Percentiles rank a stretch among this genome's conserved stretches.
These are phyloP conservation scores for Ilex paraguariensis DNA, from an alignment of 305 asterid genomes.

Conservation along the genomic window DNA sequence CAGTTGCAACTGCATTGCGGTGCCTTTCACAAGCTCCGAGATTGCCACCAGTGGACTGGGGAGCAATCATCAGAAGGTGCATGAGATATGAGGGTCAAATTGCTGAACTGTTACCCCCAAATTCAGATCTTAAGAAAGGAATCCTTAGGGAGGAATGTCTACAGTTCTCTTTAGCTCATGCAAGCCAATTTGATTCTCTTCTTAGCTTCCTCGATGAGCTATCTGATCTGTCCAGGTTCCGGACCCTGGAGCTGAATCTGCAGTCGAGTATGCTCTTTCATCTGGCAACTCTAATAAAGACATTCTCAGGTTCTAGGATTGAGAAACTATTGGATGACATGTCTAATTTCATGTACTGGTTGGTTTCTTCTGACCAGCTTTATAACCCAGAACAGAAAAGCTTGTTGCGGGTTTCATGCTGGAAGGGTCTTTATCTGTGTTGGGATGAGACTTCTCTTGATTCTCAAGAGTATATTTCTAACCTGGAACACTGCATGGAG, in stretches of 20 bases:
- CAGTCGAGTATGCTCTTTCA: conserved; percentile 69
- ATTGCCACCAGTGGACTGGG: conserved; percentile 86
- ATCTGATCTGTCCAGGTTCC: conserved; percentile 67
- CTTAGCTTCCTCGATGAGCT: conserved; percentile 83
- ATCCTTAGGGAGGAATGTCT: conserved; percentile 80
- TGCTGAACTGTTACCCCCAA: conserved; percentile 34
- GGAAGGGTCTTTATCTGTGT: conserved; percentile 84
- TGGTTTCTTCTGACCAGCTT: conserved; percentile 40
- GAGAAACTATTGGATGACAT: conserved; percentile 73
- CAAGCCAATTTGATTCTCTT: conserved; percentile 62
- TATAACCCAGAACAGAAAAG: conserved; percentile 40
- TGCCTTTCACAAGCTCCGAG: conserved; percentile 82
- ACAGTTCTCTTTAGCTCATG: conserved; percentile 67
- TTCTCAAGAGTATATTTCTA: conserved; percentile 37
- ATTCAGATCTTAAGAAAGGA: conserved; percentile 41
- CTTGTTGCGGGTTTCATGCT: conserved; percentile 67
- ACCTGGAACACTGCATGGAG: conserved; percentile 71
- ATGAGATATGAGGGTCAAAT: conserved; percentile 71
- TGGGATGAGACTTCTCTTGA: conserved; percentile 45
- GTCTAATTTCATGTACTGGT: conserved; percentile 46
- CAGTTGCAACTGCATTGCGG: conserved; percentile 49
- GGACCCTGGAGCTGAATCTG: conserved; percentile 70
- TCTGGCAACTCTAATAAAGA: conserved; percentile 59
- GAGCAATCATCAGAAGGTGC: conserved; percentile 60
- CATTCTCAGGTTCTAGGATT: conserved; percentile 67